Percentiles rank a stretch among this genome's conserved stretches.
These are phyloP conservation scores for Aureobasidium subglaciale DNA, from an alignment of 2,329 filamentous ascomycete species.

Conservation along the genomic window DNA sequence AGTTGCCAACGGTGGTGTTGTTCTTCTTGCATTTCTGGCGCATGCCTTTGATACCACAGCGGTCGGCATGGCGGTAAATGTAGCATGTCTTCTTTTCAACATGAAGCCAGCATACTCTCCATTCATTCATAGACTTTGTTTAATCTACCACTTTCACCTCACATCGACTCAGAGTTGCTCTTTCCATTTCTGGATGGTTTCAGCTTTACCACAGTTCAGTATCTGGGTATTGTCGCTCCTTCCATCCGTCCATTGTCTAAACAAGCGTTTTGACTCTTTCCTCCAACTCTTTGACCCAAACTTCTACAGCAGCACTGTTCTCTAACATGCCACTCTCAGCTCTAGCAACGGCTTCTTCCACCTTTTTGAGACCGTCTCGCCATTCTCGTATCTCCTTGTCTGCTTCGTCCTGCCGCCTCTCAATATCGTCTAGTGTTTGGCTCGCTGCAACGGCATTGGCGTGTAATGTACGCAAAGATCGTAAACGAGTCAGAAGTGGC, in stretches of 20 bases:
- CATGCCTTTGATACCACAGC: not conserved
- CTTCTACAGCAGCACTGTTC: conserved; percentile 79
- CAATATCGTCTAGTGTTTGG: conserved; percentile 68
- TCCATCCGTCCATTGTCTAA: not conserved
- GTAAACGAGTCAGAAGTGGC: conserved; percentile 73
- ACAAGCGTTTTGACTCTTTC: conserved; percentile 53
- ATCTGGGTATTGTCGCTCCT: no score
- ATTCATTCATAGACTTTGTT: not conserved
- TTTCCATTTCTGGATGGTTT: no score
- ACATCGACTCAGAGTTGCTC: no score
- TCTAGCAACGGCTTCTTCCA: conserved; percentile 67
- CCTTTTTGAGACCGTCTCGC: conserved; percentile 70
- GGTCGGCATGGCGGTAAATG: not conserved
- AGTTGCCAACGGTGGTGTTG: not conserved
- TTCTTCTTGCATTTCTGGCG: not conserved
- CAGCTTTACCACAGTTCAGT: no score
- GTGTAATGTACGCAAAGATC: conserved; percentile 78
- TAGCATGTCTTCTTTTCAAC: not conserved
- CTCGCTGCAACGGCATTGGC: conserved; percentile 77
- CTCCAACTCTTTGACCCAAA: conserved; percentile 84
- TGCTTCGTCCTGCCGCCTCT: conserved; percentile 75
- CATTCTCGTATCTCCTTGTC: conserved; percentile 77
- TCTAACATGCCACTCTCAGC: conserved; percentile 63
- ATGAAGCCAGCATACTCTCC: not conserved
- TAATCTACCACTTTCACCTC: no score